Conservation (phyloP, 2,329 filamentous ascomycete species). For the Ramularia endophylla region DNA sequence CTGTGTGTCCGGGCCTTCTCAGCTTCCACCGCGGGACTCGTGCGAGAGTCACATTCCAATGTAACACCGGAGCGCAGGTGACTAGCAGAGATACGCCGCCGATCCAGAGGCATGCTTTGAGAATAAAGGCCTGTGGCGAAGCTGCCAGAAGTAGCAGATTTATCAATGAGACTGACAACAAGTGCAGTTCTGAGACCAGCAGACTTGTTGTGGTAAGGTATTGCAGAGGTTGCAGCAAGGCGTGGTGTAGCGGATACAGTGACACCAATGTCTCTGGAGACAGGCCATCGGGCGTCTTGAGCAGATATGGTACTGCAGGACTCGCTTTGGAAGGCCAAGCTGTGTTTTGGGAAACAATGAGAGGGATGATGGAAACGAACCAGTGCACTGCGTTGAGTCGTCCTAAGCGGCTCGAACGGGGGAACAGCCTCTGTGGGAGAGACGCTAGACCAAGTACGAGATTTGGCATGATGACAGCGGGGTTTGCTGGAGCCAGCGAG, state of each 20-base stretch:
- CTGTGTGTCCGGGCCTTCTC: slow-evolving; percentile 48
- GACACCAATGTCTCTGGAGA: slow-evolving; percentile 55
- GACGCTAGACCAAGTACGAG: slow-evolving; percentile 75
- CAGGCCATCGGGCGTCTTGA: slow-evolving; percentile 15
- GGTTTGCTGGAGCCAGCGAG: slow-evolving; percentile 59
- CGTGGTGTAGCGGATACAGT: slow-evolving; percentile 79
- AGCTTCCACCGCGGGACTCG: slow-evolving; percentile 91
- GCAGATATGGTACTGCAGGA: slow-evolving; percentile 14
- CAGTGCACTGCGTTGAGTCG: slow-evolving; percentile 69
- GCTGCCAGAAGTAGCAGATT: slow-evolving; percentile 70
- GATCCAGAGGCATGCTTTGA: slow-evolving; percentile 42
- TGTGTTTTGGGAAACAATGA: slow-evolving; percentile 49
- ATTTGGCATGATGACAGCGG: slow-evolving; percentile 64
- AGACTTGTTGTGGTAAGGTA: slow-evolving; percentile 85
- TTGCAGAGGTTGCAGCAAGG: slow-evolving; percentile 65
- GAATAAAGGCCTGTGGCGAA: slow-evolving; percentile 49
- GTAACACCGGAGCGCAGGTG: slow-evolving; percentile 65
- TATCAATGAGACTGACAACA: slow-evolving; percentile 76
- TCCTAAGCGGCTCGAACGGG: slow-evolving; percentile 52
- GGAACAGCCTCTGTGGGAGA: slow-evolving; percentile 67
- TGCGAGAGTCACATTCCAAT: slow-evolving; percentile 78
- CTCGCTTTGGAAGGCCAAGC: slow-evolving; percentile 30
- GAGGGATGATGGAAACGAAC: slow-evolving; percentile 65
- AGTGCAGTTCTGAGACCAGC: slow-evolving; percentile 76
- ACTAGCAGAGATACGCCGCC: slow-evolving; percentile 72